Conservation (phyloP, 2,329 filamentous ascomycete genomes). For the Aplosporella prunicola region DNA sequence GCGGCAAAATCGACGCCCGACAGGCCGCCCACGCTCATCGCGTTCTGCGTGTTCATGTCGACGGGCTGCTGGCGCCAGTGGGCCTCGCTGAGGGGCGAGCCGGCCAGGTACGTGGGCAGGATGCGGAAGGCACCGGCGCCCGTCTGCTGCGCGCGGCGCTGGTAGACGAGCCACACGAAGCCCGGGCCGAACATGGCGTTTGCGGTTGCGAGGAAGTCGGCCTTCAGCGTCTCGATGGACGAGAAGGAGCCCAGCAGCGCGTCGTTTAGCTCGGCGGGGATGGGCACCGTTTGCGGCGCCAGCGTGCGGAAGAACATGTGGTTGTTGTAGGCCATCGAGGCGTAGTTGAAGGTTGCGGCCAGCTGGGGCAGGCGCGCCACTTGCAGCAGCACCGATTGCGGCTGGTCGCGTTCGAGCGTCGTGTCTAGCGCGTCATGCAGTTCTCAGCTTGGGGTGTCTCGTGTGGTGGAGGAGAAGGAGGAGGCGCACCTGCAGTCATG, state of each 20-base stretch:
- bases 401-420: conserved; percentile 50
- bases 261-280: conserved; percentile 47
- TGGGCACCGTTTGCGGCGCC: conserved; percentile 28
- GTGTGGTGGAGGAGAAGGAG: conserved; percentile 1
- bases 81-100: conserved; percentile 75
- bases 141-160: conserved; percentile 32
- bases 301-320: conserved; percentile 67
- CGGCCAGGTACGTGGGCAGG: conserved; percentile 82
- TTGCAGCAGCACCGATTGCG: conserved; percentile 61
- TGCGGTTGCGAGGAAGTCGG: conserved; percentile 72
- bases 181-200: conserved; percentile 91
- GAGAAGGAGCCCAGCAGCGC: conserved; percentile 65
- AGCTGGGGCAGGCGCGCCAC: conserved; percentile 68
- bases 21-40: conserved; percentile 19
- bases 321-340: conserved; percentile 93
- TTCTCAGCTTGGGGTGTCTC: too few species aligned
- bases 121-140: conserved; percentile 51
- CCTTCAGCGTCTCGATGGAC: conserved; percentile 70
- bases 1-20: conserved; percentile 3
- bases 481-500: conserved; percentile 56
- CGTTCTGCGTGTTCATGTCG: conserved; percentile 58
- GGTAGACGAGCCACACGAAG: conserved; percentile 82
- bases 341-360: conserved; percentile 86
- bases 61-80: conserved; percentile 63
- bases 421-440: too few species aligned